These are phyloP conservation scores for Eurotiales sp. DNA, from an alignment of 2,329 filamentous ascomycete species.

Conservation along the genomic window DNA sequence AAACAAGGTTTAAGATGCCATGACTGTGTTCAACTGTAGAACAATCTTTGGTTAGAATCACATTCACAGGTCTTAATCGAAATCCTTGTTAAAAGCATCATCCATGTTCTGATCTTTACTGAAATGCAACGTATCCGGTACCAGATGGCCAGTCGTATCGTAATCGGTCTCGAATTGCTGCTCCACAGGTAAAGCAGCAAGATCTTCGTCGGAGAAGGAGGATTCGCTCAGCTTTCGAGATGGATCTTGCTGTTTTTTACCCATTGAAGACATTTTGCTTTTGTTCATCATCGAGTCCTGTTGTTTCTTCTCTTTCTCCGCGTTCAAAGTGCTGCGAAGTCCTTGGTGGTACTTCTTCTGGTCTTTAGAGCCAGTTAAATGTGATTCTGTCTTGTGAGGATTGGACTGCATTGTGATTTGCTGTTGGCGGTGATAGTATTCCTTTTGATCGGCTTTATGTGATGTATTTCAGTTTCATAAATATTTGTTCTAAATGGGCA, in stretches of 20 bases:
- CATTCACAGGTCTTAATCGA: constrained; percentile 3
- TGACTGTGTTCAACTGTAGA: neutral
- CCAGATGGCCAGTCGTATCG: constrained; percentile 9
- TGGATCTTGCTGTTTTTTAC: neutral
- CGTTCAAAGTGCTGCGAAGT: constrained; percentile 2
- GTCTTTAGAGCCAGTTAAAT: constrained; percentile 9
- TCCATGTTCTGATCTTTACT: constrained; percentile 13
- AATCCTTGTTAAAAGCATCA: constrained; percentile 11
- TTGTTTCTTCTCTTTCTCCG: neutral
- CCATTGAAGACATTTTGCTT: too few species aligned
- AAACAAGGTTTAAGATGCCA: too few species aligned
- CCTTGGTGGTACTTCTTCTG: constrained; percentile 9
- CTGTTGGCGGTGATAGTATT: too few species aligned
- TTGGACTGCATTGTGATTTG: neutral
- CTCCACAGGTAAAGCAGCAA: constrained; percentile 11
- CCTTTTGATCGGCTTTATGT: too few species aligned
- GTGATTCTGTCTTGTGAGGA: neutral
- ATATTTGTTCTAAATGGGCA: too few species aligned
- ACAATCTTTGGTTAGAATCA: neutral
- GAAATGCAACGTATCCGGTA: constrained; percentile 13
- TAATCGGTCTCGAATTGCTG: constrained; percentile 15
- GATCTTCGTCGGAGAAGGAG: constrained; percentile 9
- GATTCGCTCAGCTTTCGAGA: neutral
- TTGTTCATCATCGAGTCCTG: neutral
- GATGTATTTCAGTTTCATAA: too few species aligned